Evolutionary conservation across 2,329 filamentous ascomycete genomes (phyloP), one percentile per base, ranked within the genome.

Genomic region (Fusarium goolgardi): DNA sequence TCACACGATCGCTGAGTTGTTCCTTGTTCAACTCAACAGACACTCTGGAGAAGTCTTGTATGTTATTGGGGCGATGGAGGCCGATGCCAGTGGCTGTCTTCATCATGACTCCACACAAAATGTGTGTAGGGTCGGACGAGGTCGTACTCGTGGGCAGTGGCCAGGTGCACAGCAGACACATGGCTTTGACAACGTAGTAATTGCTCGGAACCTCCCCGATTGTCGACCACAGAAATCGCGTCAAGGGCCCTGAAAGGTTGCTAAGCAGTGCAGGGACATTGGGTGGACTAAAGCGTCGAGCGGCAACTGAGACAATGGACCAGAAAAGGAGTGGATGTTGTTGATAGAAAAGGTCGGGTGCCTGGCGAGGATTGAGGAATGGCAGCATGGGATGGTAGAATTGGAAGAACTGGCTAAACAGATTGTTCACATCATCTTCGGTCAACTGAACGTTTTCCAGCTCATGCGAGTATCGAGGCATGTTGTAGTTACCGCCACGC

Each of bases 271-370:
- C 84, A 2, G 86, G 86, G 63, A 91, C 90, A 52, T 77, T 79
- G 41, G 71, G 63, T 1, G 83, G 80, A 41, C 83, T 82, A 74
- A 90, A 94, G 39, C 91, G 89, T 52, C 92, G 88, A 41, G 91
- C 88, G 23, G 91, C 91, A 56, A 94, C 89, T 35, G 91, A 87
- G 45, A 94, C 83, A 61, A 95, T 90, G 47, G 91, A 87, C 94
- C 94, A 97, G 79, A 97, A 97, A 2, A 97, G 85, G 16, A 97
- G 83, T 6, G 90, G 89, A 51, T 93, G 91, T 72, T 95, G 90
- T 62, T 89, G 86, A 74, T 91, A 91, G 76, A 92, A 96, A 59
- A 88, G 83, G 46, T 96, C 91, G 3, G 93, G 90, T 1, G 86
- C 80, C 68, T 90, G 88, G 12, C 83, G 76, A 8, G 88, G 84